phyloP scores from a whole-genome alignment of 2,329 filamentous ascomycete genomes.

The Magnaporthiopsis rhizophila region DNA sequence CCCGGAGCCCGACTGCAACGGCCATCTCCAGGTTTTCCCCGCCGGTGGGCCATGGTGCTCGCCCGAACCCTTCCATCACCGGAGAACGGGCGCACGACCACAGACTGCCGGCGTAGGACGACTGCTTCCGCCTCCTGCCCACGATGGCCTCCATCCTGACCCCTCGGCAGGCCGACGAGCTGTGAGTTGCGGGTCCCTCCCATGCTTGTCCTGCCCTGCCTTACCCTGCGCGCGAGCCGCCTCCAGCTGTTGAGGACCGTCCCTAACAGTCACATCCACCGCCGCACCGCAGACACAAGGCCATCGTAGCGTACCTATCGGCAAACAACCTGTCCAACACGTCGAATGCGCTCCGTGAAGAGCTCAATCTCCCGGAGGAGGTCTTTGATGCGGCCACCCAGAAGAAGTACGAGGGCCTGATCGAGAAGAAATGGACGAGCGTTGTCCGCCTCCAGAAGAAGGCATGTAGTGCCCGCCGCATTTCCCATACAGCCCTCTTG shows the following conservation, averaged over 20 bases:
- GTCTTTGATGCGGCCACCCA: slow-evolving; percentile 70
- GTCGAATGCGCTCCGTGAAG: slow-evolving; percentile 65
- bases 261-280: neutral
- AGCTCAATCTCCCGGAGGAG: slow-evolving; percentile 63
- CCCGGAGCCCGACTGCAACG: neutral
- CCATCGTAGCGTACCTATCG: slow-evolving; percentile 81
- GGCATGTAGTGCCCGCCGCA: slow-evolving; percentile 36
- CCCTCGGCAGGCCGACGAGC: slow-evolving; percentile 75
- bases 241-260: slow-evolving; percentile 8
- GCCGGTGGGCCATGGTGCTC: slow-evolving; percentile 6
- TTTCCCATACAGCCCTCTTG: slow-evolving; percentile 1
- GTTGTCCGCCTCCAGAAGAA: slow-evolving; percentile 94
- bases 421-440: slow-evolving; percentile 99
- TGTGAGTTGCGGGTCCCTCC: slow-evolving; percentile 47
- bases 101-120: neutral
- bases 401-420: slow-evolving; percentile 88
- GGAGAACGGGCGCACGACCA: slow-evolving; percentile 5
- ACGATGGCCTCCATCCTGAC: slow-evolving; percentile 70
- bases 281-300: slow-evolving; percentile 63
- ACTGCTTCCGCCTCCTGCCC: slow-evolving; percentile 6
- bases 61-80: neutral
- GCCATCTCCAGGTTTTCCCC: neutral
- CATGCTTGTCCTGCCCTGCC: slow-evolving; percentile 2
- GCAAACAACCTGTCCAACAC: slow-evolving; percentile 63
- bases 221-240: slow-evolving; percentile 8